These are phyloP conservation scores for Stephanocyclus meneghinianus DNA, from an alignment of 352 stramenopile species.

Conservation along the genomic window DNA sequence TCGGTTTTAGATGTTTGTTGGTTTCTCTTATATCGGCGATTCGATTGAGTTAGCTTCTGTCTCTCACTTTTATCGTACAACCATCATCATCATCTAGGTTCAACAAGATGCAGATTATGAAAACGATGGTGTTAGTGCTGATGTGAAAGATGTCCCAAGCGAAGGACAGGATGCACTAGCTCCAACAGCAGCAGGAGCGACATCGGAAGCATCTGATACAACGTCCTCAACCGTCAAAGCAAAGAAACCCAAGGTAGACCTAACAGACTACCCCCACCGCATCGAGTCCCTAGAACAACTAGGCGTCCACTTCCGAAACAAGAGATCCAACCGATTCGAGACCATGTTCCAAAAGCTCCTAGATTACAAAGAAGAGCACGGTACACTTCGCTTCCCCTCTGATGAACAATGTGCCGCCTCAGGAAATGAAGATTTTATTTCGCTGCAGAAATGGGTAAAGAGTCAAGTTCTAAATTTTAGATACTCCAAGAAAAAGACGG, in stretches of 20 bases:
- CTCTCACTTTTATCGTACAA: background rate
- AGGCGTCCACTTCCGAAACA: constrained; percentile 19
- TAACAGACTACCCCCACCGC: constrained; percentile 52
- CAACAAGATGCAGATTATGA: constrained; percentile 19
- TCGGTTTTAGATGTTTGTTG: background rate
- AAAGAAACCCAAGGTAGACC: constrained; percentile 19
- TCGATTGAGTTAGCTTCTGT: background rate
- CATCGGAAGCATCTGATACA: constrained; percentile 1
- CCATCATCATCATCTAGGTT: background rate
- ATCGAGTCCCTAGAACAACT: constrained; percentile 28
- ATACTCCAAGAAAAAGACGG: constrained; percentile 28
- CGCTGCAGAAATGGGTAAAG: constrained; percentile 49
- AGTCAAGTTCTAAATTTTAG: constrained; percentile 33
- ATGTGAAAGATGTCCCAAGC: background rate
- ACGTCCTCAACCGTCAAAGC: background rate
- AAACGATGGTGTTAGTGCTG: constrained; percentile 10
- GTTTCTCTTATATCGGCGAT: constrained; percentile 8
- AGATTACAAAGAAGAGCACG: constrained; percentile 48
- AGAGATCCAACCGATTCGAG: constrained; percentile 37
- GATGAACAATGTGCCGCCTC: constrained; percentile 46
- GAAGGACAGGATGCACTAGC: background rate
- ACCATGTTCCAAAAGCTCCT: constrained; percentile 48
- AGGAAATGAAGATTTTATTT: constrained; percentile 33
- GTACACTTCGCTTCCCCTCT: constrained; percentile 43
- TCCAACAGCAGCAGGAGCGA: background rate